Percentiles rank a stretch among this genome's conserved stretches.
phyloP scores from a whole-genome alignment of 192 early-diverging fungal species.

The Coemansia aciculifera region DNA sequence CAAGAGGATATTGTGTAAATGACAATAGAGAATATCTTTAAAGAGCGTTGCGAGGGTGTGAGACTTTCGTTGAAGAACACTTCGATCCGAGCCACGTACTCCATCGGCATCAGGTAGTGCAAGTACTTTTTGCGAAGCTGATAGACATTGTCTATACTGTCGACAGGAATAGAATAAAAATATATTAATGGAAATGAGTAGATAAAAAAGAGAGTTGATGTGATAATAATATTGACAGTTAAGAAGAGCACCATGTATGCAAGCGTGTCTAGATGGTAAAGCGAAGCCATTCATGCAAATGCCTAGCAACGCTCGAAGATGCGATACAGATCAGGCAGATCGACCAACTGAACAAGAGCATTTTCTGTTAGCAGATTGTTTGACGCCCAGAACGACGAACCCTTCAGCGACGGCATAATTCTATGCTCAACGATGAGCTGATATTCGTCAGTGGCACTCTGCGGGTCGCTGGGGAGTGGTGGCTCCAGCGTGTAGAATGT shows the following conservation, averaged over 20 bases:
- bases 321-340: conserved; percentile 87
- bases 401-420: conserved; percentile 80
- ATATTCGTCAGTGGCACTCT: conserved; percentile 55
- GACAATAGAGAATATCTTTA: neutral
- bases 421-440: conserved; percentile 71
- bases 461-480: conserved; percentile 40
- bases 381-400: conserved; percentile 67
- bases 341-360: conserved; percentile 74
- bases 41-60: neutral
- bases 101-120: neutral
- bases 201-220: neutral
- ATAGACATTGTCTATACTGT: neutral
- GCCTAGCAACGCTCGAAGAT: conserved; percentile 94
- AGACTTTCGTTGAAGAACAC: neutral
- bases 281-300: neutral
- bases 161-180: neutral
- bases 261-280: neutral
- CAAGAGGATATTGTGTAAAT: conserved; percentile 6
- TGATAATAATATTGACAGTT: neutral
- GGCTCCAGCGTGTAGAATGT: conserved; percentile 55
- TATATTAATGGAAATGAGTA: neutral
- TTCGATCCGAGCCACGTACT: neutral
- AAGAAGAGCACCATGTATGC: neutral
- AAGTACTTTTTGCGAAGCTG: neutral
- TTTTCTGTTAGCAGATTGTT: conserved; percentile 59